Percentiles rank a stretch among this genome's conserved stretches.
Evolutionary conservation across 306 rosid genomes (phyloP).

Genomic region (Ziziphus jujuba): DNA sequence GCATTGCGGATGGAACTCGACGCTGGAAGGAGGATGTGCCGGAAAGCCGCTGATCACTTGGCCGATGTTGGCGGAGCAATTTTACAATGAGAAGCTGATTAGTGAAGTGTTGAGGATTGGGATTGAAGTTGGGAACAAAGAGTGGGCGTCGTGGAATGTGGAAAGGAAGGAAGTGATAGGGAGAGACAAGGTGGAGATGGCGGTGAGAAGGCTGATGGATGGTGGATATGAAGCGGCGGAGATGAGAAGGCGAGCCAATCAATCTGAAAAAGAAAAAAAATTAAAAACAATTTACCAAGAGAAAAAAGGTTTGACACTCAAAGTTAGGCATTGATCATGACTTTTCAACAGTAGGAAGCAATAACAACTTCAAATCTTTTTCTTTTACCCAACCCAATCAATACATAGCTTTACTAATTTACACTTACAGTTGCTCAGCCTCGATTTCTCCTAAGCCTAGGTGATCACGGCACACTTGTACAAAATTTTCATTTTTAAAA

Average conservation of each 20-base stretch:
- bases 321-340: too few relatives aligned
- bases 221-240: slow-evolving; percentile 45
- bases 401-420: too few relatives aligned
- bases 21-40: slow-evolving; percentile 49
- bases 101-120: slow-evolving; percentile 50
- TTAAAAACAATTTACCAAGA: too few relatives aligned
- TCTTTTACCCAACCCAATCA: too few relatives aligned
- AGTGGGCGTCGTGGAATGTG: slow-evolving; percentile 47
- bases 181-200: slow-evolving; percentile 51
- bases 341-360: too few relatives aligned
- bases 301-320: too few relatives aligned
- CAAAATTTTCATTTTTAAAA: too few relatives aligned
- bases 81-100: slow-evolving; percentile 64
- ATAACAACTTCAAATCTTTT: too few relatives aligned
- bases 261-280: slow-evolving; percentile 29
- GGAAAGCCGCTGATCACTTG: slow-evolving; percentile 68
- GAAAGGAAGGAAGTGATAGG: slow-evolving; percentile 38
- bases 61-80: slow-evolving; percentile 77
- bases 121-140: slow-evolving; percentile 56
- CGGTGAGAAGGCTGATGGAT: slow-evolving; percentile 48
- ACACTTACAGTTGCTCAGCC: too few relatives aligned
- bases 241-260: slow-evolving; percentile 45
- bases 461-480: too few relatives aligned
- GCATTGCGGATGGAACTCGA: too few relatives aligned
- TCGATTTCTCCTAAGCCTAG: too few relatives aligned